These are phyloP conservation scores for Coccomyxa sp. DNA, from an alignment of 139 green algal species.

Conservation along the genomic window DNA sequence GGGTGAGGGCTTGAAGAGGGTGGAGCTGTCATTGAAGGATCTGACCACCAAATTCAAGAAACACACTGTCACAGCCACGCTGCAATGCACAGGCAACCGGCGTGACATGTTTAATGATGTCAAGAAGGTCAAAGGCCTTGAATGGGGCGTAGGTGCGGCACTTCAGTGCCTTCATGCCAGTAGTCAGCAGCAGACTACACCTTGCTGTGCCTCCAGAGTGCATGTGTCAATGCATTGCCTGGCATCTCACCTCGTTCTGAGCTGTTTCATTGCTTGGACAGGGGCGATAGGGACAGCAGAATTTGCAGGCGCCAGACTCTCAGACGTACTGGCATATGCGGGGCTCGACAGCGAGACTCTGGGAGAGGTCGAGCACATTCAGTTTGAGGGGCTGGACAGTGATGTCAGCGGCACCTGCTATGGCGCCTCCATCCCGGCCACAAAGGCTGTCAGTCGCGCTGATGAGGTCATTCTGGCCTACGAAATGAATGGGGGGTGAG, in stretches of 20 bases:
- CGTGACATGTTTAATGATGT: constrained; percentile 61
- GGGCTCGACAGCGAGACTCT: constrained; percentile 23
- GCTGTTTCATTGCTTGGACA: constrained; percentile 6
- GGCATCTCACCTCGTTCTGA: no score
- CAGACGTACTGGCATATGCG: constrained; percentile 71
- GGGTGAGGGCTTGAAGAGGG: constrained; percentile 51
- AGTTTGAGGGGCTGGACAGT: constrained; percentile 65
- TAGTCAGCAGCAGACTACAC: background rate
- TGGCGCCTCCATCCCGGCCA: constrained; percentile 66
- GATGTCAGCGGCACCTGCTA: constrained; percentile 38
- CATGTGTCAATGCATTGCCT: background rate
- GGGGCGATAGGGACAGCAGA: constrained; percentile 65
- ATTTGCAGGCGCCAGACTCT: constrained; percentile 71
- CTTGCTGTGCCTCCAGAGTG: no score
- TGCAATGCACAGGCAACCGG: constrained; percentile 87
- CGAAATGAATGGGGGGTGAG: constrained; percentile 86
- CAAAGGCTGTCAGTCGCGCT: constrained; percentile 46
- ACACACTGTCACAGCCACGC: constrained; percentile 60
- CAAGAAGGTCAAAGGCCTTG: constrained; percentile 56
- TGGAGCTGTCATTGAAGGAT: constrained; percentile 64
- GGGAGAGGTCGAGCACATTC: constrained; percentile 50
- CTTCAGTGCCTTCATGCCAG: background rate
- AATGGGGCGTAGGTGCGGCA: constrained; percentile 57
- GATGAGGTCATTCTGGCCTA: constrained; percentile 85
- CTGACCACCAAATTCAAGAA: constrained; percentile 72